Conservation (phyloP, 2,329 filamentous ascomycete species). For the Neopestalotiopsis rosae region DNA sequence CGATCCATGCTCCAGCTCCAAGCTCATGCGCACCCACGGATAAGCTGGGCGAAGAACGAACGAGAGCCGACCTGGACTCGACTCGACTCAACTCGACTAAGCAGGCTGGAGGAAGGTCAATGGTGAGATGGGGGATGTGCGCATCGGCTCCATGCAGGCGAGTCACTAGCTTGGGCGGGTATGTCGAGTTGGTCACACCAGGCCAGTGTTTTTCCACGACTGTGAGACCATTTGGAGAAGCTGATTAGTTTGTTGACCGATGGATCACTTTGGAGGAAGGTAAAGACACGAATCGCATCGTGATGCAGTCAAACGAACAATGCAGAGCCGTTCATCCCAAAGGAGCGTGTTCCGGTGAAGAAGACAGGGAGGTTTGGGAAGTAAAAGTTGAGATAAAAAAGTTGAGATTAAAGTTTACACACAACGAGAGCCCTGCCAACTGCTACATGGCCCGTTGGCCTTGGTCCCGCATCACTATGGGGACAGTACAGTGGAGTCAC, state of each 20-base stretch:
- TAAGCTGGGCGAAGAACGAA: not conserved
- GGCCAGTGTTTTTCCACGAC: constrained; percentile 8
- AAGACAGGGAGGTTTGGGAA: not conserved
- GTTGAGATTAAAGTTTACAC: too few relatives aligned
- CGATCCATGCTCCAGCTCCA: not conserved
- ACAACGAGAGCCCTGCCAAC: not conserved
- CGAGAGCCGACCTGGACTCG: not conserved
- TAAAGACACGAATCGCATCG: constrained; percentile 3
- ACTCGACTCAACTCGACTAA: not conserved
- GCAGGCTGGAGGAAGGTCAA: not conserved
- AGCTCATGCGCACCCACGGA: not conserved
- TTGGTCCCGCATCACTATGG: not conserved
- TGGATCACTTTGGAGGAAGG: not conserved
- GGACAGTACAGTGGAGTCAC: not conserved
- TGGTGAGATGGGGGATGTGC: constrained; percentile 6
- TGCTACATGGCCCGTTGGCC: not conserved
- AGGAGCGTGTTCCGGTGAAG: not conserved
- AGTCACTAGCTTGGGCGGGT: constrained; percentile 38
- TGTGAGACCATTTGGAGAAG: constrained; percentile 10
- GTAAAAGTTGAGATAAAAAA: too few relatives aligned
- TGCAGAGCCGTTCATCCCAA: not conserved
- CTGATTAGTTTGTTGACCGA: constrained; percentile 12
- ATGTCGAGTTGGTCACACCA: constrained; percentile 30
- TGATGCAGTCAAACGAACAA: not conserved
- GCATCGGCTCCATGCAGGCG: constrained; percentile 31